Evolutionary conservation across 352 stramenopile species (phyloP).

Genomic region (Globisporangium iwayamae): DNA sequence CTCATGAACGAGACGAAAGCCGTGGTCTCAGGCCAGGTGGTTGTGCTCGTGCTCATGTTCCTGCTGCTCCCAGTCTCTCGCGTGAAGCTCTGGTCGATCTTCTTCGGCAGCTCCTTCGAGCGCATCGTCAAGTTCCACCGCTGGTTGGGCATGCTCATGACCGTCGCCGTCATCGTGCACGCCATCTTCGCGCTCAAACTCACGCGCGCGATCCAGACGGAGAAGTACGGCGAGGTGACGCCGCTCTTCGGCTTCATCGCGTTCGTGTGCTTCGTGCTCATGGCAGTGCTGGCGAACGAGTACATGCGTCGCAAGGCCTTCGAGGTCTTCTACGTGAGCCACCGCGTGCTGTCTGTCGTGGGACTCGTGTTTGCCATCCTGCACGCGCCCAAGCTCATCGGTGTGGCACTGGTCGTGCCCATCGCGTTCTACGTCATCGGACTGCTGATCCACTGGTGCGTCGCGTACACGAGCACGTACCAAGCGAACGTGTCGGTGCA

Average conservation of each 20-base stretch:
- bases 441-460: constrained; percentile 33
- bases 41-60: constrained; percentile 73
- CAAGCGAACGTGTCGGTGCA: constrained; percentile 39
- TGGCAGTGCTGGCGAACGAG: too few relatives aligned
- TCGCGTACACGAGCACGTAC: constrained; percentile 29
- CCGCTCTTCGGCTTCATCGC: too few relatives aligned
- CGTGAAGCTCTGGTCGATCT: constrained; percentile 26
- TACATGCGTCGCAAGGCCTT: too few relatives aligned
- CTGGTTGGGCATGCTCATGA: constrained; percentile 61
- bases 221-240: constrained; percentile 7
- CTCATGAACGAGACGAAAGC: constrained; percentile 32
- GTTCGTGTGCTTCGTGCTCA: too few relatives aligned
- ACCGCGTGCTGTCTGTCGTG: too few relatives aligned
- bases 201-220: constrained; percentile 31
- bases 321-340: too few relatives aligned
- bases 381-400: too few relatives aligned
- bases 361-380: too few relatives aligned
- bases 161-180: constrained; percentile 54
- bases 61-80: constrained; percentile 63
- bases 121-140: too few relatives aligned
- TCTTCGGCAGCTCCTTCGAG: too few relatives aligned
- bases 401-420: too few relatives aligned
- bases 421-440: too few relatives aligned
- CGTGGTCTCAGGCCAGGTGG: constrained; percentile 48
- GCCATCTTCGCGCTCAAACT: constrained; percentile 45